phyloP scores from a whole-genome alignment of 164 flowering plant genomes.

The Nymphaea colorata region DNA sequence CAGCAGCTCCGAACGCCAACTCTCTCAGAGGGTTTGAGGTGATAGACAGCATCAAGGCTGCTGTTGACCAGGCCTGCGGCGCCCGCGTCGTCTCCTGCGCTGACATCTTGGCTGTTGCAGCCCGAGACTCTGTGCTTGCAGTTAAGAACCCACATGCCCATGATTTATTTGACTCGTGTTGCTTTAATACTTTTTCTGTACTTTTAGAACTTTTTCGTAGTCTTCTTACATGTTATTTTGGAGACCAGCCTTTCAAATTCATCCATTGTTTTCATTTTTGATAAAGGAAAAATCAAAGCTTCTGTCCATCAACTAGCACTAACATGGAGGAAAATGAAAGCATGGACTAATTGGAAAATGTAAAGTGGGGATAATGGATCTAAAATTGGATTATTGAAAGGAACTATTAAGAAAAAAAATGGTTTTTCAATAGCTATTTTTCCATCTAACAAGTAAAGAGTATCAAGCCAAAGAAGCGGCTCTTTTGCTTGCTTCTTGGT shows the following conservation, averaged over 20 bases:
- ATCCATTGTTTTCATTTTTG: background rate
- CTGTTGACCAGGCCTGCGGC: constrained; percentile 20
- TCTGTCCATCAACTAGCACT: too few relatives aligned
- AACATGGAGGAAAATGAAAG: too few relatives aligned
- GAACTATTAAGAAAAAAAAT: too few relatives aligned
- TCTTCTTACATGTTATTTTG: background rate
- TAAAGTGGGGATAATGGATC: too few relatives aligned
- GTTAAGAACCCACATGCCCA: constrained; percentile 6
- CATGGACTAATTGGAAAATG: too few relatives aligned
- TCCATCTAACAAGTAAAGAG: too few relatives aligned
- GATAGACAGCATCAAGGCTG: constrained; percentile 23
- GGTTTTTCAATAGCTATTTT: too few relatives aligned
- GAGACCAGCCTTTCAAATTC: background rate
- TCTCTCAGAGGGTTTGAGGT: constrained; percentile 30
- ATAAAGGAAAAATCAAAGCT: background rate
- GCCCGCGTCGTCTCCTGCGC: constrained; percentile 37
- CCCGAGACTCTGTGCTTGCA: constrained; percentile 21
- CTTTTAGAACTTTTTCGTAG: background rate
- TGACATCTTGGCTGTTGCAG: constrained; percentile 30
- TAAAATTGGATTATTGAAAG: too few relatives aligned
- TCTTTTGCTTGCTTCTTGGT: too few relatives aligned
- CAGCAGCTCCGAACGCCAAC: constrained; percentile 16
- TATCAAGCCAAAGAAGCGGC: too few relatives aligned
- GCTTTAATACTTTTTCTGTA: background rate
- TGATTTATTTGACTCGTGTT: background rate